Percentiles rank a stretch among this genome's conserved stretches.
Conservation (phyloP, 2,329 filamentous ascomycete species). For the Trichophaea hybrida region DNA sequence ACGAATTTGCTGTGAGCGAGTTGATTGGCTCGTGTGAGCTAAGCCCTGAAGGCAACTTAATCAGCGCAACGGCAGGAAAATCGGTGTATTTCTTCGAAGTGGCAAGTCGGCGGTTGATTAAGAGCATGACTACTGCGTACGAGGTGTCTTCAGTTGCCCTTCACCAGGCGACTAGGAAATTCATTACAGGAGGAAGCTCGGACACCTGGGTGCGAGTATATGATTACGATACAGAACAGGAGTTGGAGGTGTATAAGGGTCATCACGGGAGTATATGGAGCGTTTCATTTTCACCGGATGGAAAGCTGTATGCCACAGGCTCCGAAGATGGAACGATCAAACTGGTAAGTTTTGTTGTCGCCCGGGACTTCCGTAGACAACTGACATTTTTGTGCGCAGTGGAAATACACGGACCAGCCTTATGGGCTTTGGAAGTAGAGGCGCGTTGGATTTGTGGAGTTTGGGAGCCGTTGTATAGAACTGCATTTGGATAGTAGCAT, state of each 20-base stretch:
- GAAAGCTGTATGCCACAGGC: conserved; percentile 87
- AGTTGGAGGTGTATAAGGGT: conserved; percentile 86
- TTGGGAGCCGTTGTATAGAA: background rate
- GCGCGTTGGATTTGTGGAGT: background rate
- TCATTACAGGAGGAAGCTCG: conserved; percentile 78
- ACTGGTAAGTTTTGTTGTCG: conserved; percentile 35
- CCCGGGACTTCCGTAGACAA: background rate
- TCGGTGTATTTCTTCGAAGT: conserved; percentile 68
- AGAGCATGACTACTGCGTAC: conserved; percentile 64
- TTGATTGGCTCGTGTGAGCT: conserved; percentile 87
- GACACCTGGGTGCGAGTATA: conserved; percentile 97
- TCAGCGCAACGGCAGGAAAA: conserved; percentile 89
- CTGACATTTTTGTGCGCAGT: conserved; percentile 28
- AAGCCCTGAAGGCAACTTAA: conserved; percentile 50
- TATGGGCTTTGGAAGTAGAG: conserved; percentile 50
- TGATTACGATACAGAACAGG: conserved; percentile 67
- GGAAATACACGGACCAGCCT: conserved; percentile 51
- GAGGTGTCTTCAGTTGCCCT: conserved; percentile 84
- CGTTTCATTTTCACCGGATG: conserved; percentile 83
- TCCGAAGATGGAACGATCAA: conserved; percentile 98
- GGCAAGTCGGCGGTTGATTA: conserved; percentile 44
- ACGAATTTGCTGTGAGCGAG: conserved; percentile 64
- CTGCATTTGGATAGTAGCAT: background rate
- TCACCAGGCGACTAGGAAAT: conserved; percentile 63
- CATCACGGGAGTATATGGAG: conserved; percentile 98